Conservation (phyloP, 768 basidiomycete genomes). For the Termitomyces sp. region DNA sequence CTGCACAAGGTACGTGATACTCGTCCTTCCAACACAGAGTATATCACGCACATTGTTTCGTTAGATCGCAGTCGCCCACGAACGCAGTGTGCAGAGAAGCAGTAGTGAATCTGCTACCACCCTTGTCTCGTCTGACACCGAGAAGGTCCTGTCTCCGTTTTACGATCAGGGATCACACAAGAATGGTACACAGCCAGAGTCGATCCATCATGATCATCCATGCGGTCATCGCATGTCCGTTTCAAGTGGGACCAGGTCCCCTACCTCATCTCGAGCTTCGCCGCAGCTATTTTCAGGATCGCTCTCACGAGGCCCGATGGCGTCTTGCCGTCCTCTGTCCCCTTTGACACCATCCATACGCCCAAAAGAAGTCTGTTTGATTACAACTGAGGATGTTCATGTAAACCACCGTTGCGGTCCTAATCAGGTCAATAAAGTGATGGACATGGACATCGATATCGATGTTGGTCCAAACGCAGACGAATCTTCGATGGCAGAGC, state of each 20-base stretch:
- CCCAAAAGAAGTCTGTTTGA: too few species aligned
- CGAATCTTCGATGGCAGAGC: too few species aligned
- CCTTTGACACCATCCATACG: too few species aligned
- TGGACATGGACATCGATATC: not conserved
- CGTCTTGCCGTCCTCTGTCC: too few species aligned
- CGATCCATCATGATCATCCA: not conserved
- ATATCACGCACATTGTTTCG: not conserved
- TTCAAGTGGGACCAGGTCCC: not conserved
- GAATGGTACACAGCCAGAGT: not conserved
- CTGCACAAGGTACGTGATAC: slow-evolving; percentile 7
- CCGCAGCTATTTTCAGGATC: not conserved
- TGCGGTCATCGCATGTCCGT: not conserved
- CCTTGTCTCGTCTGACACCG: slow-evolving; percentile 1
- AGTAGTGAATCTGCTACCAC: slow-evolving; percentile 4
- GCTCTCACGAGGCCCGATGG: not conserved
- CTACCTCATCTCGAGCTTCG: not conserved
- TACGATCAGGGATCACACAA: not conserved
- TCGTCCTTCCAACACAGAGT: not conserved
- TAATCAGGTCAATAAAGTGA: not conserved
- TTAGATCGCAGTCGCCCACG: slow-evolving; percentile 4
- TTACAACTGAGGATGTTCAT: not conserved
- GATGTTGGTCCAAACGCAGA: not conserved
- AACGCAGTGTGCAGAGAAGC: not conserved
- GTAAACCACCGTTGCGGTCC: not conserved
- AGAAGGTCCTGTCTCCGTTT: slow-evolving; percentile 1